Conservation (phyloP, 805 yeast genomes). For the Metschnikowia vanudenii region DNA sequence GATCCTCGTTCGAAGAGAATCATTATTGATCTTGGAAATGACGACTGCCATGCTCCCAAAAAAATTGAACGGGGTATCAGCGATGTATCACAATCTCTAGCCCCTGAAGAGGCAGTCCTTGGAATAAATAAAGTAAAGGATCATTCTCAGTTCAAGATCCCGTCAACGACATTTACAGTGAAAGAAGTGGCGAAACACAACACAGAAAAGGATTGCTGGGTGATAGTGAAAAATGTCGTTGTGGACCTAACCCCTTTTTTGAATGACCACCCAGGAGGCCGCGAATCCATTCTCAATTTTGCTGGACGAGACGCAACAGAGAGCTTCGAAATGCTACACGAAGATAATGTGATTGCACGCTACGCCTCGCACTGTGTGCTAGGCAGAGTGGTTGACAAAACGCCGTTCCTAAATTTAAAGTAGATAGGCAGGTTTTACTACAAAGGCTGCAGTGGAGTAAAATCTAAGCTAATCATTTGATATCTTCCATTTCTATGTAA, state of each 20-base stretch:
- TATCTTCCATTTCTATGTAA: conserved; percentile 13
- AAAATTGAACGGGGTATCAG: not conserved
- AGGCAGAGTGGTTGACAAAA: conserved; percentile 50
- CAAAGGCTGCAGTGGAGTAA: not conserved
- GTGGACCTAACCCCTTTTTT: conserved; percentile 47
- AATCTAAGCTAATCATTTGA: conserved; percentile 11
- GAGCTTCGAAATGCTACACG: conserved; percentile 53
- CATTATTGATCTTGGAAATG: conserved; percentile 32
- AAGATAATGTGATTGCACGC: conserved; percentile 51
- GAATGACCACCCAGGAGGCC: conserved; percentile 59
- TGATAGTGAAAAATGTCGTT: conserved; percentile 51
- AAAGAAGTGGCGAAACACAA: conserved; percentile 51
- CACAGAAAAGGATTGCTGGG: conserved; percentile 50
- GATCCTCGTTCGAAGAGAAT: conserved; percentile 35
- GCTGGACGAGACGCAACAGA: conserved; percentile 51
- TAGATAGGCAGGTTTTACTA: not conserved
- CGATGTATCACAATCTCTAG: not conserved
- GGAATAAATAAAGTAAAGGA: not conserved
- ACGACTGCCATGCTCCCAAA: not conserved
- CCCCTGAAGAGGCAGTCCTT: not conserved
- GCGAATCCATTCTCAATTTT: conserved; percentile 48
- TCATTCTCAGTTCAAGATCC: conserved; percentile 36
- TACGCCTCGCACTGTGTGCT: conserved; percentile 49
- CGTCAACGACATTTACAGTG: conserved; percentile 45
- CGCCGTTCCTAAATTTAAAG: conserved; percentile 39